Conservation (phyloP, 2,329 filamentous ascomycete species). For the Talaromyces sp. region DNA sequence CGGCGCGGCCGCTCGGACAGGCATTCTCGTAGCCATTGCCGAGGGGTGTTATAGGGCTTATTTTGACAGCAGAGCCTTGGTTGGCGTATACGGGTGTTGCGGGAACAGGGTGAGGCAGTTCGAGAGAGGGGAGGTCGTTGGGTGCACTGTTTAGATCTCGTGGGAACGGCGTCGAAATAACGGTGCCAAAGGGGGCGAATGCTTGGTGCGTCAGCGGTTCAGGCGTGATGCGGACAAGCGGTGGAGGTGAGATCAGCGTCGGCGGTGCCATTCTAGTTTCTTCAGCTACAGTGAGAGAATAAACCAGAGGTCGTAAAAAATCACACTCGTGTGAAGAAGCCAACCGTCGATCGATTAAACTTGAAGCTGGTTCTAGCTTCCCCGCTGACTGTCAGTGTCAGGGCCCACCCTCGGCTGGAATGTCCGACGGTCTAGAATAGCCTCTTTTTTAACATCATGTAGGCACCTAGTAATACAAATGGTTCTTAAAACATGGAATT, state of each 20-base stretch:
- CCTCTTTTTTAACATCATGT: not conserved
- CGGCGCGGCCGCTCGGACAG: constrained; percentile 33
- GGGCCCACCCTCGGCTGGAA: not conserved
- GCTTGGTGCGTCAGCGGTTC: constrained; percentile 62
- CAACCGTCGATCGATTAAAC: not conserved
- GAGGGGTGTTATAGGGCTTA: constrained; percentile 71
- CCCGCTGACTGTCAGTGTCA: not conserved
- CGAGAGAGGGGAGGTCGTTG: constrained; percentile 41
- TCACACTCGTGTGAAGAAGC: not conserved
- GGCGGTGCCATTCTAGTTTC: constrained; percentile 26
- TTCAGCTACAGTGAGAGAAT: not conserved
- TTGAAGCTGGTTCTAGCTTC: not conserved
- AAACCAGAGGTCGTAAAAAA: not conserved
- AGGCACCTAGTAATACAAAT: no score
- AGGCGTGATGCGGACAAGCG: constrained; percentile 49
- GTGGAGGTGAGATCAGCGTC: constrained; percentile 29
- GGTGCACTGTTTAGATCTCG: constrained; percentile 45
- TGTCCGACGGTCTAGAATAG: not conserved
- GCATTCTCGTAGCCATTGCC: constrained; percentile 63
- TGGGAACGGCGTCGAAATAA: constrained; percentile 67
- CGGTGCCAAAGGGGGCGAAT: constrained; percentile 78
- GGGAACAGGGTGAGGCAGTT: constrained; percentile 28
- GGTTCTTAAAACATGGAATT: no score
- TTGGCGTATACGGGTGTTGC: constrained; percentile 63
- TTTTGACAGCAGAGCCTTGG: constrained; percentile 85